Evolutionary conservation across 176 grass and related monocot genomes (phyloP), one percentile per base, ranked within the genome.

Genomic region (Carex kokanica): DNA sequence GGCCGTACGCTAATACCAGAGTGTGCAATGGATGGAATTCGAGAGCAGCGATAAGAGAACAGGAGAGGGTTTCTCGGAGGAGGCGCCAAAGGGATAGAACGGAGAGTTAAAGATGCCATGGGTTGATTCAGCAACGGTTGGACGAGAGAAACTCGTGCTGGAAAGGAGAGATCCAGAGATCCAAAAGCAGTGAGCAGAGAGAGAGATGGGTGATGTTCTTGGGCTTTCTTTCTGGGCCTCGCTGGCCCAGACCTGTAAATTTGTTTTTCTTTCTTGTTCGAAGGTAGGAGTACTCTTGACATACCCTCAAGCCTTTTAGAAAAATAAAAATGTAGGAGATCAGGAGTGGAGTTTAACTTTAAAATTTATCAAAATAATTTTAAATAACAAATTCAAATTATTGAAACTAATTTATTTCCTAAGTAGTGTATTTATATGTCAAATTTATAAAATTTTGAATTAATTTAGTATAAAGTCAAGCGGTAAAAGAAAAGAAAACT

Each of bases 81-180:
- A 64, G 36, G 79, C 12, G 21, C 7, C 11, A 66, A 29, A 67
- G 80, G 36, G 5, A 67, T 11, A 8, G 61, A 67, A 54, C 16
- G 60, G n/a, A 82, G 61, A 66, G 11, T 15, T 3, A 82, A 18
- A 63, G 57, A 63, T 81, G 57, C 54, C 78, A 82, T 82, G 21
- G 80, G 1, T 66, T 51, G 38, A 53, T 82, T 66, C 5, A 52
- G 29, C 3, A 65, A 24, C 0, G 60, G 40, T 52, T 65, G 59
- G 12, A 81, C 17, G 41, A 24, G 14, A 78, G 74, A 58, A 24
- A 15, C 8, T 63, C 43, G 38, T 75, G 11, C 11, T 9, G 41
- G 49, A 25, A 78, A 40, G 32, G 59, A 81, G 32, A 62, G 36
- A 81, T 64, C 38, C 53, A 38, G 2, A 9, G 74, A 56, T 24